A percentile compares a stretch with the other conserved stretches of the same genome.
Evolutionary conservation across 176 grass and related monocot species (phyloP).

Genomic region (Zoysia pacifica): DNA sequence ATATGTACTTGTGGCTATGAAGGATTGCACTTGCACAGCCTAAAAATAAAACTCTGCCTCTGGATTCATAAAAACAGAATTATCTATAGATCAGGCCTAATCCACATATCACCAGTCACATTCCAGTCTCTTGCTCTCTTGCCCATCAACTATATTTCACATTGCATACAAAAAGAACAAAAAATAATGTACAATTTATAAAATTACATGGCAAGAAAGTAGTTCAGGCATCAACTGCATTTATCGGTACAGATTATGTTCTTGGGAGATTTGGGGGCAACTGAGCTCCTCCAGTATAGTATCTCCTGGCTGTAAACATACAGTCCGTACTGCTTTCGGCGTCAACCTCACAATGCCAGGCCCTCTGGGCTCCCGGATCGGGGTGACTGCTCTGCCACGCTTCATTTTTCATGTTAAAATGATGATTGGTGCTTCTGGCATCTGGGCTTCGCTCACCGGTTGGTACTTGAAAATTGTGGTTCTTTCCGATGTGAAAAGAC

Average conservation of each 20-base stretch:
- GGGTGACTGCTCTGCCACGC: not conserved
- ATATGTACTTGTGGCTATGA: not conserved
- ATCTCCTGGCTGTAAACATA: conserved; percentile 49
- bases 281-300: conserved; percentile 34
- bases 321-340: conserved; percentile 27
- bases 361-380: conserved; percentile 47
- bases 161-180: conserved; percentile 40
- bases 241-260: conserved; percentile 52
- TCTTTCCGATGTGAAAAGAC: conserved; percentile 80
- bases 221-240: conserved; percentile 46
- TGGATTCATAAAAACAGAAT: conserved; percentile 32
- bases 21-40: conserved; percentile 16
- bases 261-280: conserved; percentile 50
- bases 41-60: conserved; percentile 1
- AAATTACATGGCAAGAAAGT: conserved; percentile 42
- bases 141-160: conserved; percentile 38
- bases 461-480: conserved; percentile 65
- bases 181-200: conserved; percentile 56
- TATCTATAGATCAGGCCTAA: conserved; percentile 44
- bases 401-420: conserved; percentile 19
- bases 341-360: conserved; percentile 41
- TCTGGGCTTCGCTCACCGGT: conserved; percentile 38
- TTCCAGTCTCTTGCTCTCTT: conserved; percentile 36
- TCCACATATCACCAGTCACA: conserved; percentile 24
- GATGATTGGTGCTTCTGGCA: conserved; percentile 6